These are phyloP conservation scores for Penicillium sclerotigenum DNA, from an alignment of 2,329 filamentous ascomycete genomes.

Conservation along the genomic window DNA sequence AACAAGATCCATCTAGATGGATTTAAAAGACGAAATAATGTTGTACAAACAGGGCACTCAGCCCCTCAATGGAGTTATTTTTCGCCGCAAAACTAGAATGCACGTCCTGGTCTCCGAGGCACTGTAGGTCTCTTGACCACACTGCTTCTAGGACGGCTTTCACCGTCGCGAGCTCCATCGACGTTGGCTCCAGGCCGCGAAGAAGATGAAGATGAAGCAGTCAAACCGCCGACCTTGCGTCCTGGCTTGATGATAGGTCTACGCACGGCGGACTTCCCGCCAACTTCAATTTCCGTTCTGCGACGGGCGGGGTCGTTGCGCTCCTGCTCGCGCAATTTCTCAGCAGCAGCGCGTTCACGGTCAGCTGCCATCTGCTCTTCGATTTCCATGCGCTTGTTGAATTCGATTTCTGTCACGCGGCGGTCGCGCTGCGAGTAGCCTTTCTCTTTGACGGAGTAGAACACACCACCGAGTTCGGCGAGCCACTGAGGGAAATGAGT, in stretches of 20 bases:
- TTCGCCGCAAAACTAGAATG: conserved; percentile 23
- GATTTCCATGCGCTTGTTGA: conserved; percentile 89
- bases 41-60: not conserved
- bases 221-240: conserved; percentile 30
- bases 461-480: conserved; percentile 91
- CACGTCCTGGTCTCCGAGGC: conserved; percentile 35
- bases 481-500: conserved; percentile 60
- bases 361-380: conserved; percentile 89
- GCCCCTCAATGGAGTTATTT: not conserved
- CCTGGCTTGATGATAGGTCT: conserved; percentile 30
- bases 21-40: not conserved
- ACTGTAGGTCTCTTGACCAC: conserved; percentile 41
- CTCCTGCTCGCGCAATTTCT: conserved; percentile 41
- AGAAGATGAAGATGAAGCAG: conserved; percentile 27
- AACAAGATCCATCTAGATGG: not conserved
- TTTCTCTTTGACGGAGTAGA: conserved; percentile 97
- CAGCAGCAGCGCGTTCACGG: conserved; percentile 55
- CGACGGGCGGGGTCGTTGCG: conserved; percentile 34
- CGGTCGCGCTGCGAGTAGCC: conserved; percentile 86
- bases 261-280: conserved; percentile 33
- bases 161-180: not conserved
- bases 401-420: conserved; percentile 83
- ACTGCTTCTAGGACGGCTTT: conserved; percentile 29
- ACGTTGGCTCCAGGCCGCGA: conserved; percentile 20
- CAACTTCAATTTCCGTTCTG: conserved; percentile 37